Conservation (phyloP, 2,329 filamentous ascomycete genomes). For the Botrytis galanthina region DNA sequence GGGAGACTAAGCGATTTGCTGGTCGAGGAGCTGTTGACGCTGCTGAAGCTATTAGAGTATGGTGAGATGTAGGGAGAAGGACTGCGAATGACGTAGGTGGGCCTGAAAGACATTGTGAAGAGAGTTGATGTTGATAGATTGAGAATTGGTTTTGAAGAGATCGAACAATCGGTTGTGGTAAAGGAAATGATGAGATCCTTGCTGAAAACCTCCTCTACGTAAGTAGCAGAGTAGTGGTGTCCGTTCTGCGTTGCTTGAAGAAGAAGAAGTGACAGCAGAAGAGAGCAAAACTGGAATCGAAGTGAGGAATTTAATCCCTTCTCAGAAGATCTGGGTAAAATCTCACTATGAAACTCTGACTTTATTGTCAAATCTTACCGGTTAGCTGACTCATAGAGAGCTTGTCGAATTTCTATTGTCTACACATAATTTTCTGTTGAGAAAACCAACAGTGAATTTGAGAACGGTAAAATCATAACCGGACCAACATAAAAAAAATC, state of each 20-base stretch:
- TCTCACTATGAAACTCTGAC: neutral
- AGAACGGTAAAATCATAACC: neutral
- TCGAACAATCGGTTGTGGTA: neutral
- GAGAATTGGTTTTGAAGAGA: neutral
- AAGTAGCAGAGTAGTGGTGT: neutral
- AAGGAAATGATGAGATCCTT: neutral
- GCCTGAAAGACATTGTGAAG: neutral
- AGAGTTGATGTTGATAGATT: neutral
- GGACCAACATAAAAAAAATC: neutral
- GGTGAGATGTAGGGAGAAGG: neutral
- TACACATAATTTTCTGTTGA: neutral
- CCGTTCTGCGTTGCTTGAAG: neutral
- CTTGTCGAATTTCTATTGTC: neutral
- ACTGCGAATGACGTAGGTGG: neutral
- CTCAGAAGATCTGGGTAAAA: neutral
- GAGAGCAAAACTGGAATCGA: neutral
- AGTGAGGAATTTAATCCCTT: neutral
- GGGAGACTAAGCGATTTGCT: neutral
- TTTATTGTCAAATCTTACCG: neutral
- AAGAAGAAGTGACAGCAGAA: neutral
- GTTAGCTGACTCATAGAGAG: neutral
- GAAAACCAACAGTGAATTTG: neutral
- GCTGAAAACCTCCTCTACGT: neutral
- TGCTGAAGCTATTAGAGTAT: neutral
- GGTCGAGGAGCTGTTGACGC: neutral